These are phyloP conservation scores for Aegilops longissima DNA, from an alignment of 176 grass and related monocot species.

Conservation along the genomic window DNA sequence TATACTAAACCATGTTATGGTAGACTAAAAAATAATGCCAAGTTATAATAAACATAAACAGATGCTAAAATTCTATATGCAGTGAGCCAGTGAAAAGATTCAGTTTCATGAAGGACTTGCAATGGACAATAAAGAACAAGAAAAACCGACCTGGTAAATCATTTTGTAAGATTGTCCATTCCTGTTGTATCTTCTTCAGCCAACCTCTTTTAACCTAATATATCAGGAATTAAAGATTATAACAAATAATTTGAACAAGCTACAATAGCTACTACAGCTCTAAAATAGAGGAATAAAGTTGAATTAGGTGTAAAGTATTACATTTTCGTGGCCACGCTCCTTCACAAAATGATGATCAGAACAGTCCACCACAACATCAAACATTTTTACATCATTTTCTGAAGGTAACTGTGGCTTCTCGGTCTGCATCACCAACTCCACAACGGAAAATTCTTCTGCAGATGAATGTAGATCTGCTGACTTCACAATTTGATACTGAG, in stretches of 20 bases:
- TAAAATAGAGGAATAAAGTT: conserved; percentile 8
- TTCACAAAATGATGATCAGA: conserved; percentile 84
- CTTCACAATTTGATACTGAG: conserved; percentile 61
- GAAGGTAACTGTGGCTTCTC: conserved; percentile 42
- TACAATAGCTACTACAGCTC: not conserved
- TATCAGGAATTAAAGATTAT: conserved; percentile 18
- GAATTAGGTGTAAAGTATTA: conserved; percentile 27
- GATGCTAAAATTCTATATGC: not conserved
- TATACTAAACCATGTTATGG: not conserved
- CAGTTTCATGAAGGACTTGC: not conserved
- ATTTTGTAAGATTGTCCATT: conserved; percentile 83
- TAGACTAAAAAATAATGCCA: not conserved
- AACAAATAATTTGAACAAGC: not conserved
- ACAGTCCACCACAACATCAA: conserved; percentile 77
- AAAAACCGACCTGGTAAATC: conserved; percentile 64
- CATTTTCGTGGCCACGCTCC: conserved; percentile 43
- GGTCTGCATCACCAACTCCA: conserved; percentile 37
- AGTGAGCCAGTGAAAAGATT: conserved; percentile 5
- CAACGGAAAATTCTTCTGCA: conserved; percentile 31
- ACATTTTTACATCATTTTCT: conserved; percentile 52
- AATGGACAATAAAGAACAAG: conserved; percentile 10
- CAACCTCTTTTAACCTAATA: conserved; percentile 77
- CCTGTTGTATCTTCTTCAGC: conserved; percentile 86
- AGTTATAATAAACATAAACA: conserved; percentile 24
- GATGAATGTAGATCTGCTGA: conserved; percentile 44